Evolutionary conservation across 257 asterid genomes (phyloP).

Genomic region (Vinca minor): DNA sequence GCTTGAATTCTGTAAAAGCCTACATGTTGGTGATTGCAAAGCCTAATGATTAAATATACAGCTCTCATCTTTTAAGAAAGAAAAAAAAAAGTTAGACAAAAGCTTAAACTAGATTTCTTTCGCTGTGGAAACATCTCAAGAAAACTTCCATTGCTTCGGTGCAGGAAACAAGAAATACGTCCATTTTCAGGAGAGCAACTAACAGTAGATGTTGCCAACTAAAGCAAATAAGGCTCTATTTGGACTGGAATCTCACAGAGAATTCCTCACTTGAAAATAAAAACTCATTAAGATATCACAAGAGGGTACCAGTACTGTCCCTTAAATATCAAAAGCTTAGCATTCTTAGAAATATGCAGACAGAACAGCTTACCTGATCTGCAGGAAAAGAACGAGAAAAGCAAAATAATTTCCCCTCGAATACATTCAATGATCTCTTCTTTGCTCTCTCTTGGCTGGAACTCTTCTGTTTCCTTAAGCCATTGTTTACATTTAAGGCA

Average conservation of each 20-base stretch:
- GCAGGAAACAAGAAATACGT: not conserved
- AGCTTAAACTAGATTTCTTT: not conserved
- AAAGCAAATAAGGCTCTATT: not conserved
- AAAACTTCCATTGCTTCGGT: not conserved
- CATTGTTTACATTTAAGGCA: constrained; percentile 37
- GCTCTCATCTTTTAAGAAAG: not conserved
- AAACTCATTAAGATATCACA: no score
- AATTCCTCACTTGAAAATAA: no score
- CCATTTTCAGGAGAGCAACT: no score
- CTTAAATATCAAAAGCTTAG: not conserved
- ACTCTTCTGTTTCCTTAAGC: constrained; percentile 30
- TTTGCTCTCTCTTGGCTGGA: constrained; percentile 30
- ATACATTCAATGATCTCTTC: constrained; percentile 36
- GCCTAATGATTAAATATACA: not conserved
- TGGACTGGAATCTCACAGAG: no score
- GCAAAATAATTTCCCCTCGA: constrained; percentile 56
- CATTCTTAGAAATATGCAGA: not conserved
- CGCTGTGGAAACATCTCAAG: not conserved
- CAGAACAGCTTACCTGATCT: constrained; percentile 56
- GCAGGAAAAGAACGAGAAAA: constrained; percentile 76
- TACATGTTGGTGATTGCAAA: not conserved
- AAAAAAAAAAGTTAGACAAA: not conserved
- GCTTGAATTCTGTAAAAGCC: not conserved
- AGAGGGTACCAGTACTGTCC: not conserved
- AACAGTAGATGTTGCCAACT: constrained; percentile 3